phyloP scores from a whole-genome alignment of 768 basidiomycete species.

The Tylopilus balloui region DNA sequence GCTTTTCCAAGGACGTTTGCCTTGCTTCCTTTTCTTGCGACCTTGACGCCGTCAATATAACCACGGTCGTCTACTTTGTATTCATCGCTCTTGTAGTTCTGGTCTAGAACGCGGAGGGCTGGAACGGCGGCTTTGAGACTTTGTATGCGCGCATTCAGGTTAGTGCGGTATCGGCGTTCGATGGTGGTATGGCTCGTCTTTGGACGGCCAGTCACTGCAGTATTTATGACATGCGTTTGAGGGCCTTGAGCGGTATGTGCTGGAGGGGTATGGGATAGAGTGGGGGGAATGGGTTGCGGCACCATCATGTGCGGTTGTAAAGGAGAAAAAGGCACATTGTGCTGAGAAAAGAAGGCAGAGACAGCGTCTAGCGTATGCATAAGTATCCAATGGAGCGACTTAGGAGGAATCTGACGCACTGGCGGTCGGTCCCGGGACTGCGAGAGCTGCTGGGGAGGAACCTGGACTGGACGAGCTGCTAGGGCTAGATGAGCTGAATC shows the following conservation, averaged over 20 bases:
- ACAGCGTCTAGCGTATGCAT: constrained; percentile 24
- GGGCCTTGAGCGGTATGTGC: constrained; percentile 21
- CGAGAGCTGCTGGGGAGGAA: constrained; percentile 29
- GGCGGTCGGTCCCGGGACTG: constrained; percentile 20
- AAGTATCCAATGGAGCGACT: not conserved
- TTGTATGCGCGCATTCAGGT: constrained; percentile 82
- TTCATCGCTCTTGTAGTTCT: constrained; percentile 39
- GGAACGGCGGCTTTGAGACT: constrained; percentile 77
- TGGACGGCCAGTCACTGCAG: constrained; percentile 18
- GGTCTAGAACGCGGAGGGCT: constrained; percentile 74
- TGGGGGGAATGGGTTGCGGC: constrained; percentile 28
- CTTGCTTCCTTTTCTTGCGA: constrained; percentile 87
- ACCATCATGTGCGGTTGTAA: constrained; percentile 30
- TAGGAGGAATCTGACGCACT: constrained; percentile 6
- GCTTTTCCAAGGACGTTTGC: constrained; percentile 88
- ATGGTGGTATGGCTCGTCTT: constrained; percentile 91
- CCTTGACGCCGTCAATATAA: constrained; percentile 88
- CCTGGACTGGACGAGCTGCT: constrained; percentile 27
- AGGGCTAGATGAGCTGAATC: constrained; percentile 25
- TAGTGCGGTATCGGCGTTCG: constrained; percentile 83
- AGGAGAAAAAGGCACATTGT: constrained; percentile 30
- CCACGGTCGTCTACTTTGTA: constrained; percentile 72
- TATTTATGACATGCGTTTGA: constrained; percentile 22
- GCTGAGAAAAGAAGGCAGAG: constrained; percentile 17
- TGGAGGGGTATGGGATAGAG: constrained; percentile 40